Percentiles rank a stretch among this genome's conserved stretches.
Conservation (phyloP, 1,139 yeast species). For the Starmera stellimalicola region DNA sequence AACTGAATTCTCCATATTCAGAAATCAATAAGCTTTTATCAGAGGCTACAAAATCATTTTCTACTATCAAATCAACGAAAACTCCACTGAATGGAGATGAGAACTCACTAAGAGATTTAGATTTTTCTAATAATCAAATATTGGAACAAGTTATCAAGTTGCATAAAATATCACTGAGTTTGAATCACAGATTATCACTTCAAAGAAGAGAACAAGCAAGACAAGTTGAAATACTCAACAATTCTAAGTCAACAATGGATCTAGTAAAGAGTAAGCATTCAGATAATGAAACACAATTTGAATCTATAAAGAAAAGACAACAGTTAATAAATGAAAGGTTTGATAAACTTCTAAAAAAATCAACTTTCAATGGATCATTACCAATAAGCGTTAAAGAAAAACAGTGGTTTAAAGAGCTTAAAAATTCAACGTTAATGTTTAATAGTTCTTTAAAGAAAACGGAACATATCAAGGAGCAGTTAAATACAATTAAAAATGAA, state of each 20-base stretch:
- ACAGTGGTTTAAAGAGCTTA: conserved; percentile 36
- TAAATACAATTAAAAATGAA: conserved; percentile 15
- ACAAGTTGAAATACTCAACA: not conserved
- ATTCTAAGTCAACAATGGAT: conserved; percentile 6
- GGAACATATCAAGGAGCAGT: conserved; percentile 14
- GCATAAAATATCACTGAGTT: conserved; percentile 20
- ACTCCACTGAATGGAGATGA: not conserved
- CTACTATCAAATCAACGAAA: not conserved
- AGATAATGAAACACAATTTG: conserved; percentile 8
- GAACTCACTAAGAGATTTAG: not conserved
- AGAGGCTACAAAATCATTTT: not conserved
- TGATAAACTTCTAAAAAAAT: conserved; percentile 19
- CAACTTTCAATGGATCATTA: conserved; percentile 18
- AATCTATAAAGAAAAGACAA: conserved; percentile 21
- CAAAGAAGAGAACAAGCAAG: conserved; percentile 9
- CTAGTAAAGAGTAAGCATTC: conserved; percentile 3
- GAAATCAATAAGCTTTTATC: not conserved
- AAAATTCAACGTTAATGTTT: conserved; percentile 22
- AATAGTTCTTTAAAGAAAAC: conserved; percentile 21
- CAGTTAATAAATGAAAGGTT: conserved; percentile 24
- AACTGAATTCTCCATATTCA: not conserved
- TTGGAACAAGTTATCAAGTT: conserved; percentile 17
- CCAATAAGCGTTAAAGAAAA: conserved; percentile 32
- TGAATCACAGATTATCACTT: conserved; percentile 9
- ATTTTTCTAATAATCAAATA: conserved; percentile 5